Conservation (phyloP, 257 asterid genomes). For the Leptodermis oblonga region DNA sequence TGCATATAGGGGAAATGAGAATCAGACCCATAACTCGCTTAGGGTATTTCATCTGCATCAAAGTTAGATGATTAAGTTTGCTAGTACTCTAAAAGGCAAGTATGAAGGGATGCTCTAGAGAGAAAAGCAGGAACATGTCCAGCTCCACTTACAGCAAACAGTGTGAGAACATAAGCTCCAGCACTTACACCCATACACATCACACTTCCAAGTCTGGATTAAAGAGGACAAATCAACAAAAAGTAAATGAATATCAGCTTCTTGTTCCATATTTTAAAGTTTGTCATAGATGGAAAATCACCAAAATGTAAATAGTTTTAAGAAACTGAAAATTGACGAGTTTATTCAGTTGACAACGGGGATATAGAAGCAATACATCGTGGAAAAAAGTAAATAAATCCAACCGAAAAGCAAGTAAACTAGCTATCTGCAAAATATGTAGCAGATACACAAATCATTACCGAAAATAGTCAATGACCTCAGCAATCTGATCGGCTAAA, state of each 20-base stretch:
- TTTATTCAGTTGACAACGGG: neutral
- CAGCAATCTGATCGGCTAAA: constrained; percentile 46
- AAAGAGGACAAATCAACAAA: constrained; percentile 2
- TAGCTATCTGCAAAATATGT: constrained; percentile 3
- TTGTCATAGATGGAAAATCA: neutral
- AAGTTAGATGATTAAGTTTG: constrained; percentile 15
- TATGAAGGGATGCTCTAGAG: neutral
- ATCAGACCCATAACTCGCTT: constrained; percentile 82
- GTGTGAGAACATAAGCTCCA: constrained; percentile 90
- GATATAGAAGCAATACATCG: neutral
- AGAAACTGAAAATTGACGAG: neutral
- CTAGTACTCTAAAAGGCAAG: constrained; percentile 3
- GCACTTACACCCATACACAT: constrained; percentile 97
- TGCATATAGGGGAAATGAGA: constrained; percentile 92
- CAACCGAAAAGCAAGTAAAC: neutral
- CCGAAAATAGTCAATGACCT: constrained; percentile 51
- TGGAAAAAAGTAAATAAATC: neutral
- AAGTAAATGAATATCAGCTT: constrained; percentile 8
- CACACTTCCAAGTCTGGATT: constrained; percentile 76
- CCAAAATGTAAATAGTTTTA: neutral
- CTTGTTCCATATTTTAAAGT: neutral
- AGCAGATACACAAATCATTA: constrained; percentile 18
- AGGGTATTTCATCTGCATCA: constrained; percentile 64
- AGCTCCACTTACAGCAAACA: constrained; percentile 72
- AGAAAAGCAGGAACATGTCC: constrained; percentile 14